A percentile compares a stretch with the other conserved stretches of the same genome.
phyloP scores from a whole-genome alignment of 768 basidiomycete genomes.

The Guyanaporus albipodus region DNA sequence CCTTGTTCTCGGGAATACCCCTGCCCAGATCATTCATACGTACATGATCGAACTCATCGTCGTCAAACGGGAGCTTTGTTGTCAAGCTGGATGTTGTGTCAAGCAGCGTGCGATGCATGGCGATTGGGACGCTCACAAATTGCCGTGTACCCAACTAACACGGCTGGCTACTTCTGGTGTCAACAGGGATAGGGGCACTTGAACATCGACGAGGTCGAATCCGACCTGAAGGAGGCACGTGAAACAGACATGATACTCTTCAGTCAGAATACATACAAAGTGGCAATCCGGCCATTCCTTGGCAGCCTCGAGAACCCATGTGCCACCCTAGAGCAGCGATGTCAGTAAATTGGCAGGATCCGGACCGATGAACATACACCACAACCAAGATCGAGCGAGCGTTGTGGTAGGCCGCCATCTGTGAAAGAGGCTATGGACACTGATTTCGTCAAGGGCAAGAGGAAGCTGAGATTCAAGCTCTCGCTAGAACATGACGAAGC shows the following conservation, averaged over 20 bases:
- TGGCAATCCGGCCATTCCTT: constrained; percentile 64
- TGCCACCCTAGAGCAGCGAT: constrained; percentile 46
- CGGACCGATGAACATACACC: constrained; percentile 46
- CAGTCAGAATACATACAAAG: constrained; percentile 46
- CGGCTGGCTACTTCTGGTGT: constrained; percentile 50
- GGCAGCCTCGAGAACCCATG: constrained; percentile 71
- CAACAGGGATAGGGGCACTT: constrained; percentile 53
- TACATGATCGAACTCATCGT: constrained; percentile 81
- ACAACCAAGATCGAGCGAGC: constrained; percentile 67
- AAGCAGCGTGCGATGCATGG: neutral
- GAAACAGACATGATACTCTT: neutral
- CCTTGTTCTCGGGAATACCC: constrained; percentile 76
- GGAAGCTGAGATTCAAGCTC: constrained; percentile 49
- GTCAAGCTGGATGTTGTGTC: constrained; percentile 48
- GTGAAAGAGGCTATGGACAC: constrained; percentile 57
- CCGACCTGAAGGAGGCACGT: constrained; percentile 50
- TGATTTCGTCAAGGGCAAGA: constrained; percentile 46
- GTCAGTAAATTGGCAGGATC: neutral
- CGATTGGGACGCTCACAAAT: constrained; percentile 52
- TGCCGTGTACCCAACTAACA: constrained; percentile 71
- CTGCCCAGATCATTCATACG: constrained; percentile 62
- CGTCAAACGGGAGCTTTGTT: constrained; percentile 74
- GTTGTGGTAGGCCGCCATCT: constrained; percentile 45
- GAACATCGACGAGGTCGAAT: constrained; percentile 74
- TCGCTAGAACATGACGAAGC: constrained; percentile 37